Conservation (phyloP, 2,329 filamentous ascomycete species). For the Colletotrichum cuscutae region DNA sequence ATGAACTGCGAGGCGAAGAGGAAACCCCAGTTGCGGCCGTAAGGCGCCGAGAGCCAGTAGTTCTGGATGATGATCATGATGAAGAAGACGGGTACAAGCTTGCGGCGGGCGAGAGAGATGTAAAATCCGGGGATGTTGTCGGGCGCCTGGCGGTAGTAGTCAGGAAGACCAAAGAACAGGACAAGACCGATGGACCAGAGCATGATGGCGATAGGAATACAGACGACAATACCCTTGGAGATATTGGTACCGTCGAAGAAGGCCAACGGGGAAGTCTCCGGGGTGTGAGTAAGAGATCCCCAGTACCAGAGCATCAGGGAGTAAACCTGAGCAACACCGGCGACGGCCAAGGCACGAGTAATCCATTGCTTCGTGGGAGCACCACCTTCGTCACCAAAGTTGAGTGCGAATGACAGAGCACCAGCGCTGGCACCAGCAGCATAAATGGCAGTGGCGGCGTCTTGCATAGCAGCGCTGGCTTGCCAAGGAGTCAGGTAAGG, state of each 20-base stretch:
- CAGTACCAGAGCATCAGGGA: conserved; percentile 74
- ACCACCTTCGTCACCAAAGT: conserved; percentile 73
- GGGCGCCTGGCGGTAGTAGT: conserved; percentile 73
- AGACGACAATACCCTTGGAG: conserved; percentile 54
- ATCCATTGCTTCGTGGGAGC: conserved; percentile 73
- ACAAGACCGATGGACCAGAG: conserved; percentile 66
- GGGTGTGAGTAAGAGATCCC: conserved; percentile 51
- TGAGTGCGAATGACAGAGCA: conserved; percentile 73
- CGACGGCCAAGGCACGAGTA: conserved; percentile 73
- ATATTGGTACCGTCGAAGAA: conserved; percentile 45
- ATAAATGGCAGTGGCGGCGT: conserved; percentile 70
- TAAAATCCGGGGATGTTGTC: conserved; percentile 75
- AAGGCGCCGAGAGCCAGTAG: conserved; percentile 73
- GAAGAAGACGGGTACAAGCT: conserved; percentile 76
- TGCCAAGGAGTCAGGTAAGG: conserved; percentile 58
- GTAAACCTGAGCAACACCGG: conserved; percentile 75
- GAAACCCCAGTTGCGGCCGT: conserved; percentile 75
- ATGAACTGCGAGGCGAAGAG: conserved; percentile 69
- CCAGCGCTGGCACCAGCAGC: conserved; percentile 71
- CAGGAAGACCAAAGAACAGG: conserved; percentile 70
- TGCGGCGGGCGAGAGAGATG: conserved; percentile 67
- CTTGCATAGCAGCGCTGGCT: conserved; percentile 61
- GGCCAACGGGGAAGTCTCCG: conserved; percentile 27
- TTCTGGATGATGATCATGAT: conserved; percentile 72
- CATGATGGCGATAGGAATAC: conserved; percentile 65